Evolutionary conservation across 1,139 yeast species (phyloP).

Genomic region (Geotrichum citri-aurantii): DNA sequence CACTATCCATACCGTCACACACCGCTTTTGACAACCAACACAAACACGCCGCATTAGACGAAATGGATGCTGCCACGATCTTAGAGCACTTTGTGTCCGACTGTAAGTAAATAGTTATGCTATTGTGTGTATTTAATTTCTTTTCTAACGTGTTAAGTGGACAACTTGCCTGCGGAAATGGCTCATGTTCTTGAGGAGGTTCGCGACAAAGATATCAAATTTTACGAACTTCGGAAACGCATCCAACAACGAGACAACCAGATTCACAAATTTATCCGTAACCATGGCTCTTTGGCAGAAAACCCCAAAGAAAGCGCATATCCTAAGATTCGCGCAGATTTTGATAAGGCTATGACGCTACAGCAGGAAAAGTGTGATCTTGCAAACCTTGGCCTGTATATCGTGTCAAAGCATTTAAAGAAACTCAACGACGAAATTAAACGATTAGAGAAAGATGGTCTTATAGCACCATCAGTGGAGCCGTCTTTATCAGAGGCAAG

Average conservation of each 20-base stretch:
- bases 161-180: slow-evolving; percentile 87
- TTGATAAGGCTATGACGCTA: slow-evolving; percentile 51
- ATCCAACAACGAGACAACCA: slow-evolving; percentile 65
- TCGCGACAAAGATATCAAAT: slow-evolving; percentile 59
- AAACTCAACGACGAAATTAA: slow-evolving; percentile 71
- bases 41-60: not conserved
- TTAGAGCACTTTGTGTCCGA: slow-evolving; percentile 70
- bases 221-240: slow-evolving; percentile 61
- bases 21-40: not conserved
- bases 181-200: slow-evolving; percentile 77
- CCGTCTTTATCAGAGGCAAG: not conserved
- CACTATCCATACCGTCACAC: not conserved
- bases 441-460: slow-evolving; percentile 71
- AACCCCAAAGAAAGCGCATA: slow-evolving; percentile 78
- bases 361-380: slow-evolving; percentile 75
- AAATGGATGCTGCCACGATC: slow-evolving; percentile 71
- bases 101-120: slow-evolving; percentile 26
- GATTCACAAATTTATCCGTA: slow-evolving; percentile 74
- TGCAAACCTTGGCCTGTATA: slow-evolving; percentile 76
- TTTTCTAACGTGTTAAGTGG: slow-evolving; percentile 34
- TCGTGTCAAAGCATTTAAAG: slow-evolving; percentile 67
- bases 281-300: slow-evolving; percentile 74
- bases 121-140: not conserved
- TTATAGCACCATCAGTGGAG: slow-evolving; percentile 45
- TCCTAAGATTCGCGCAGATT: slow-evolving; percentile 64